phyloP scores from a whole-genome alignment of 768 basidiomycete genomes.

The Neoboletus subvelutipes region DNA sequence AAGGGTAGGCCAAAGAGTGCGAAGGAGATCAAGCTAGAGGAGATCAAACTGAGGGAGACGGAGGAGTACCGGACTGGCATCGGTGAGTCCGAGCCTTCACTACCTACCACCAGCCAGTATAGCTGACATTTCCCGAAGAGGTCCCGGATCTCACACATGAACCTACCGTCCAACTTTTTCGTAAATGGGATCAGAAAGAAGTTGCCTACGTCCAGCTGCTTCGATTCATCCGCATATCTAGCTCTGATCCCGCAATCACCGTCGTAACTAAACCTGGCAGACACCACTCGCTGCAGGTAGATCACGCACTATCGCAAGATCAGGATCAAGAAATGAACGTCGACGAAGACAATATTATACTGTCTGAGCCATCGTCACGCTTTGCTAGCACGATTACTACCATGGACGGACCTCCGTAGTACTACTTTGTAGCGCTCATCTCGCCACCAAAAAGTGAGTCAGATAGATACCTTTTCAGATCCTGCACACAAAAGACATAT shows the following conservation, averaged over 20 bases:
- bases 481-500: slow-evolving; percentile 11
- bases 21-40: slow-evolving; percentile 67
- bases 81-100: slow-evolving; percentile 46
- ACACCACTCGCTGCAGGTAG: slow-evolving; percentile 40
- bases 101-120: too few species aligned
- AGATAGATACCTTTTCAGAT: slow-evolving; percentile 13
- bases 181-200: slow-evolving; percentile 78
- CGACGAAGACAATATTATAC: slow-evolving; percentile 26
- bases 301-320: slow-evolving; percentile 3
- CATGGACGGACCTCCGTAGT: slow-evolving; percentile 35
- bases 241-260: slow-evolving; percentile 44
- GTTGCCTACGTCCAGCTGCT: slow-evolving; percentile 67
- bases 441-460: slow-evolving; percentile 1
- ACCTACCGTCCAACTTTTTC: slow-evolving; percentile 68
- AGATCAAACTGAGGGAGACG: slow-evolving; percentile 61
- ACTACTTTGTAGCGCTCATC: slow-evolving; percentile 2
- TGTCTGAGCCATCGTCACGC: slow-evolving; percentile 31
- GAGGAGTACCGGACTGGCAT: slow-evolving; percentile 81
- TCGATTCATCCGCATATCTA: slow-evolving; percentile 75
- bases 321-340: slow-evolving; percentile 30
- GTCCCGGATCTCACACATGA: slow-evolving; percentile 75
- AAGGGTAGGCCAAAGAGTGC: slow-evolving; percentile 75
- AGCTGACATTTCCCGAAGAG: slow-evolving; percentile 44
- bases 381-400: slow-evolving; percentile 39
- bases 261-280: slow-evolving; percentile 62